These are phyloP conservation scores for Leccinum fallax DNA, from an alignment of 1,284 basidiomycete genomes.

Conservation along the genomic window DNA sequence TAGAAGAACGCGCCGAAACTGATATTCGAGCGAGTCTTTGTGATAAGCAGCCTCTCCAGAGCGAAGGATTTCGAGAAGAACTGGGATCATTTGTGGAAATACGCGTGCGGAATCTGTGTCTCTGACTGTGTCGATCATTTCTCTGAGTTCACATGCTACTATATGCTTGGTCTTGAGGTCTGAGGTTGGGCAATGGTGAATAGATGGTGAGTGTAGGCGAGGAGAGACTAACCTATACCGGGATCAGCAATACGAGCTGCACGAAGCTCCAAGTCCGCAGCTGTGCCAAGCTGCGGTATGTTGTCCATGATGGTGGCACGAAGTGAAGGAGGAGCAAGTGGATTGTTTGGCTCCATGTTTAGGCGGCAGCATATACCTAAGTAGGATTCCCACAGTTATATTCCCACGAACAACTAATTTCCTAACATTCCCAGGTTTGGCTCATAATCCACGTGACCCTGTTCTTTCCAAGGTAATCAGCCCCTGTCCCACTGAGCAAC, in stretches of 20 bases:
- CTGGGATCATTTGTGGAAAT: slow-evolving; percentile 75
- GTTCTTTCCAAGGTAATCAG: too few species aligned
- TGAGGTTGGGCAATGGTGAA: slow-evolving; percentile 30
- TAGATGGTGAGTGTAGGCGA: neutral
- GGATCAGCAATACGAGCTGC: slow-evolving; percentile 75
- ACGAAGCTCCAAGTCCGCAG: slow-evolving; percentile 67
- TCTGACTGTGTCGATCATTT: slow-evolving; percentile 83
- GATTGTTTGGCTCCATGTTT: slow-evolving; percentile 35
- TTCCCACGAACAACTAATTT: too few species aligned
- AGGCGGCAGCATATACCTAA: slow-evolving; percentile 6
- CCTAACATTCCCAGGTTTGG: too few species aligned
- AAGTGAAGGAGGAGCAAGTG: neutral
- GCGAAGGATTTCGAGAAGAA: slow-evolving; percentile 78
- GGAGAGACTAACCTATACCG: slow-evolving; percentile 52
- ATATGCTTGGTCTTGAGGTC: slow-evolving; percentile 72
- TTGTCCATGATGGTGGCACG: slow-evolving; percentile 42
- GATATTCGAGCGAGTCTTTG: slow-evolving; percentile 82
- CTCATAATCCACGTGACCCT: too few species aligned
- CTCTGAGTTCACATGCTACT: slow-evolving; percentile 80
- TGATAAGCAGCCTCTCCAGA: slow-evolving; percentile 77
- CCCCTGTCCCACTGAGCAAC: neutral
- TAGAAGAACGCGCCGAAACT: slow-evolving; percentile 83
- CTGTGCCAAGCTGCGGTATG: slow-evolving; percentile 46
- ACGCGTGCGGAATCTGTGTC: slow-evolving; percentile 81
- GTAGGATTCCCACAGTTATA: too few species aligned